Evolutionary conservation across 2,329 filamentous ascomycete species (phyloP).

Genomic region (Nannizzia gypsea): DNA sequence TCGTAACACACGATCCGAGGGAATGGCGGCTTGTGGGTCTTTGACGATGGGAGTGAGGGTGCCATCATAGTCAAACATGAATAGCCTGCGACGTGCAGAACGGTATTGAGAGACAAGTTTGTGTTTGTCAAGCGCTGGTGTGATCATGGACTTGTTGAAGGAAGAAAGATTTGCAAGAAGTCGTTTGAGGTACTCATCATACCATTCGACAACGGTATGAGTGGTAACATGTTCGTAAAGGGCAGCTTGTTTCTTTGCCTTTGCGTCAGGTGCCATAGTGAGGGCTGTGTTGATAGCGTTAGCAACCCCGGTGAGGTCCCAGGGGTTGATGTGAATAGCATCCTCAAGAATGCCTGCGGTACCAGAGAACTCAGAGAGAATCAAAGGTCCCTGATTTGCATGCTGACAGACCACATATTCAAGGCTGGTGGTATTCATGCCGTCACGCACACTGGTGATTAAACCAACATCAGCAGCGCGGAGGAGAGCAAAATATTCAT

Average conservation of each 20-base stretch:
- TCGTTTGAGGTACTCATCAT: conserved; percentile 63
- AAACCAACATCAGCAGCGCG: conserved; percentile 81
- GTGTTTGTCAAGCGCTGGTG: conserved; percentile 67
- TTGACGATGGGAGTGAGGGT: conserved; percentile 91
- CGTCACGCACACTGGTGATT: conserved; percentile 90
- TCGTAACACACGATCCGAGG: conserved; percentile 68
- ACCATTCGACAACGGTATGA: conserved; percentile 81
- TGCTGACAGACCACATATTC: conserved; percentile 92
- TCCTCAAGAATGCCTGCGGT: conserved; percentile 75
- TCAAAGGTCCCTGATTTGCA: conserved; percentile 72
- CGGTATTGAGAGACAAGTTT: conserved; percentile 63
- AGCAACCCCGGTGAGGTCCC: conserved; percentile 77
- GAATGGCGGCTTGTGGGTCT: conserved; percentile 78
- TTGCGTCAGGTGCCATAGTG: conserved; percentile 57
- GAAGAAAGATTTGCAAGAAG: conserved; percentile 70
- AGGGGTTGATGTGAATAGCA: conserved; percentile 93
- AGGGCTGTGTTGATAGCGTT: conserved; percentile 71
- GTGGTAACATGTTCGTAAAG: conserved; percentile 75
- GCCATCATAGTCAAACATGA: conserved; percentile 99
- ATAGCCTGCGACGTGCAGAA: conserved; percentile 63
- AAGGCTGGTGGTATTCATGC: conserved; percentile 94
- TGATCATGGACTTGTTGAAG: conserved; percentile 61
- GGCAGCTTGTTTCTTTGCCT: conserved; percentile 55
- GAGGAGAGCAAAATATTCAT: conserved; percentile 91
- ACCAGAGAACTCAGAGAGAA: conserved; percentile 92